Conservation (phyloP, 2,329 filamentous ascomycete species). For the Zopfia rhizophila region DNA sequence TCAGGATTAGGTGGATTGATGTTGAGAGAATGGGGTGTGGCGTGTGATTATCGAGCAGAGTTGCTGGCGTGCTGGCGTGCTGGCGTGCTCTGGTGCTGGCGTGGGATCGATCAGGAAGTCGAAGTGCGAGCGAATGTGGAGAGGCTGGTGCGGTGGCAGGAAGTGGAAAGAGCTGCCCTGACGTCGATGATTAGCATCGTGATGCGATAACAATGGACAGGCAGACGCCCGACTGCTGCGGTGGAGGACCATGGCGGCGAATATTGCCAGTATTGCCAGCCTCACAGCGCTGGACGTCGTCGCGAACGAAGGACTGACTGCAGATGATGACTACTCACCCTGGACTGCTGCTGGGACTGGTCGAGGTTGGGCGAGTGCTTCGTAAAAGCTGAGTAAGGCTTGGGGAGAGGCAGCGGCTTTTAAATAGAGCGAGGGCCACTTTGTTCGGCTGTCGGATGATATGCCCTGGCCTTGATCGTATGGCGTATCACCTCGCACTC, state of each 20-base stretch:
- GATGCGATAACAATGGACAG: no score
- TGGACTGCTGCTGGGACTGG: slow-evolving; percentile 19
- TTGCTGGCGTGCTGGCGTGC: background rate
- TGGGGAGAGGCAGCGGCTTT: slow-evolving; percentile 12
- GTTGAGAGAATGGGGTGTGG: slow-evolving; percentile 11
- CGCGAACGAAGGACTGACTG: no score
- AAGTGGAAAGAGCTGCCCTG: slow-evolving; percentile 6
- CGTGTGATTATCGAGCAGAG: slow-evolving; percentile 24
- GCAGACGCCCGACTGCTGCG: no score
- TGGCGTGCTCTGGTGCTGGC: background rate
- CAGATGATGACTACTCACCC: slow-evolving; percentile 23
- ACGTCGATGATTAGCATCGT: slow-evolving; percentile 23
- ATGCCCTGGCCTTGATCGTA: background rate
- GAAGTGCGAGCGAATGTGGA: background rate
- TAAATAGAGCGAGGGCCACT: slow-evolving; percentile 13
- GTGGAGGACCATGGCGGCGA: background rate
- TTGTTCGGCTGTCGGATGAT: slow-evolving; percentile 17
- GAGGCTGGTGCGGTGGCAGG: background rate
- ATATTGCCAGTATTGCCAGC: background rate
- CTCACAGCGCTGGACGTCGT: slow-evolving; percentile 3
- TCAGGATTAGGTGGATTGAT: slow-evolving; percentile 6
- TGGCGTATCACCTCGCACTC: slow-evolving; percentile 3
- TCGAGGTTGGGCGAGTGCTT: slow-evolving; percentile 14
- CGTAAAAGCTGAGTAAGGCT: slow-evolving; percentile 30
- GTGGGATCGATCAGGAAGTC: background rate